These are phyloP conservation scores for Globisporangium parvum DNA, from an alignment of 352 stramenopile genomes.

Conservation along the genomic window DNA sequence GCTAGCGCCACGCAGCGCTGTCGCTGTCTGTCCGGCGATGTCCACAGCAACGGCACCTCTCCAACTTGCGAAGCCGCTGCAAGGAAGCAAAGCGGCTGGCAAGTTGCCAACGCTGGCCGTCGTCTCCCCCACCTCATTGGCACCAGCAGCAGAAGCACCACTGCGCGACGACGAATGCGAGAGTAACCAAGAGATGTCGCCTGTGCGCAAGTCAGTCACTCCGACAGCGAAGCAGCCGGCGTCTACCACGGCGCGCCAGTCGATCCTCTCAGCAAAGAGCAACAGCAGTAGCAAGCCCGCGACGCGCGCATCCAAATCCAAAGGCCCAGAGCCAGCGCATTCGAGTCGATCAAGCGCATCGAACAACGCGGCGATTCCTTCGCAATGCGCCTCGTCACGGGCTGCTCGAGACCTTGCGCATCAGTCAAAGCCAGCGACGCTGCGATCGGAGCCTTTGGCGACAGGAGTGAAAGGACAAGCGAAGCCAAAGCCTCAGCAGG, in stretches of 20 bases:
- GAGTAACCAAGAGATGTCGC: constrained; percentile 28
- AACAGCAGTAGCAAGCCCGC: background rate
- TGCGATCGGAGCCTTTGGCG: background rate
- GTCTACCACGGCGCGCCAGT: constrained; percentile 6
- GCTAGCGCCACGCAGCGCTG: too few species aligned
- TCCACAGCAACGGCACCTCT: background rate
- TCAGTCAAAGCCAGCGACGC: background rate
- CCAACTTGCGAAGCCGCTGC: background rate
- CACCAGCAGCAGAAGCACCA: too few species aligned
- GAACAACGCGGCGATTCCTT: too few species aligned
- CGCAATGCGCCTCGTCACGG: too few species aligned
- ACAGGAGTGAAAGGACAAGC: background rate
- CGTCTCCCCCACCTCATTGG: too few species aligned
- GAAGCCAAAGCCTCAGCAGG: too few species aligned
- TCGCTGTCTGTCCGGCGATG: background rate
- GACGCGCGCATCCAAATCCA: background rate
- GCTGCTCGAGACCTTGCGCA: too few species aligned
- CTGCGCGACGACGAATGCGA: background rate
- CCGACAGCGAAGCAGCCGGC: constrained; percentile 8
- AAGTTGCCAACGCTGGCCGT: constrained; percentile 6
- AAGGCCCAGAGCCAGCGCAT: too few species aligned
- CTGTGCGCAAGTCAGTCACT: constrained; percentile 1
- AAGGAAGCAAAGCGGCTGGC: background rate
- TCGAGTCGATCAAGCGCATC: too few species aligned
- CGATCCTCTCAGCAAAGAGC: background rate